Percentiles rank a stretch among this genome's conserved stretches.
phyloP scores from a whole-genome alignment of 2,329 filamentous ascomycete genomes.

The Colletotrichum noveboracense region DNA sequence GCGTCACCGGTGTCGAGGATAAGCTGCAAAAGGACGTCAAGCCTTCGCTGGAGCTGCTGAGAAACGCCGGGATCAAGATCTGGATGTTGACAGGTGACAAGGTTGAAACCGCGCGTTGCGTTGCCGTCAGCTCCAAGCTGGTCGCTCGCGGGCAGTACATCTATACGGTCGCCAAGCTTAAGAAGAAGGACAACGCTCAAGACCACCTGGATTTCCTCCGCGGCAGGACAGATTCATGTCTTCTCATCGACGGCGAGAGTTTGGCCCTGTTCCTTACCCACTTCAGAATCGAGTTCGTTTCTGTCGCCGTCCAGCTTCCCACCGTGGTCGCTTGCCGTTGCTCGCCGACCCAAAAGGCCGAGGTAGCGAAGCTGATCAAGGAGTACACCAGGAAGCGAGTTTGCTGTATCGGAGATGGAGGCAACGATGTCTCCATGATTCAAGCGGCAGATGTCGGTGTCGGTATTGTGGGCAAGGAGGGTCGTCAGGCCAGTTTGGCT shows the following conservation, averaged over 20 bases:
- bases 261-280: constrained; percentile 82
- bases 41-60: constrained; percentile 88
- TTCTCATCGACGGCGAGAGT: constrained; percentile 95
- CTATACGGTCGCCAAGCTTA: constrained; percentile 87
- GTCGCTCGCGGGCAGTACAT: constrained; percentile 95
- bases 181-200: constrained; percentile 82
- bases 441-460: constrained; percentile 98
- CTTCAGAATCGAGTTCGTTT: constrained; percentile 85
- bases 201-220: constrained; percentile 89
- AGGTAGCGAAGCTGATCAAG: constrained; percentile 89
- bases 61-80: constrained; percentile 98
- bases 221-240: constrained; percentile 83
- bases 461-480: constrained; percentile 97
- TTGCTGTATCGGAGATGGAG: constrained; percentile 96
- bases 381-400: constrained; percentile 92
- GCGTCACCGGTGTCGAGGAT: constrained; percentile 98
- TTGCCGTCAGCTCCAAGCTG: constrained; percentile 92
- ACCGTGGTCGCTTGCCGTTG: constrained; percentile 96
- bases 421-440: constrained; percentile 99
- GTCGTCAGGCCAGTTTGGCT: constrained; percentile 89
- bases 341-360: constrained; percentile 95
- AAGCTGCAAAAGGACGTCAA: constrained; percentile 96
- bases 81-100: constrained; percentile 99
- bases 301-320: constrained; percentile 83
- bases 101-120: constrained; percentile 95